Percentiles rank a stretch among this genome's conserved stretches.
Conservation (phyloP, 225 moss, liverwort and hornwort genomes). For the Rhytidiadelphus loreus region DNA sequence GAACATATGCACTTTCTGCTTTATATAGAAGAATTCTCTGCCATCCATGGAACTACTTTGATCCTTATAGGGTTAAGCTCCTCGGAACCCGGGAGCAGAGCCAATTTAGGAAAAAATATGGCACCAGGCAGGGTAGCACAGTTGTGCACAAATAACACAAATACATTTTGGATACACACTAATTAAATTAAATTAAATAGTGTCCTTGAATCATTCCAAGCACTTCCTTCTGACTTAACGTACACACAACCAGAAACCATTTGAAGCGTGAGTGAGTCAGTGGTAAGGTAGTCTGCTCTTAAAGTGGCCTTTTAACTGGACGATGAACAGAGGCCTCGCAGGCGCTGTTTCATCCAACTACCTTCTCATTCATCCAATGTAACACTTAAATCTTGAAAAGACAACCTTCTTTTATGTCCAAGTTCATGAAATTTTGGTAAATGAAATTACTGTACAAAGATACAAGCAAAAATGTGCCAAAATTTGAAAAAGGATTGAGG, state of each 20-base stretch:
- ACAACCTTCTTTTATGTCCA: too few relatives aligned
- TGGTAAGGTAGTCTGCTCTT: not conserved
- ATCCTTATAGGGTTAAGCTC: not conserved
- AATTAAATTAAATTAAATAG: not conserved
- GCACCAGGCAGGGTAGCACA: not conserved
- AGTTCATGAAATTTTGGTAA: too few relatives aligned
- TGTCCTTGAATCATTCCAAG: not conserved
- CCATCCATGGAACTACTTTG: accelerated
- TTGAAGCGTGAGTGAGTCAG: too few relatives aligned
- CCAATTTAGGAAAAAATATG: not conserved
- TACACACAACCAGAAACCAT: not conserved
- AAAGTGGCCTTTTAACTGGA: not conserved
- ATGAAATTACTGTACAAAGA: too few relatives aligned
- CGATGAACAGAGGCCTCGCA: too few relatives aligned
- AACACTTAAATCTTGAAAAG: too few relatives aligned
- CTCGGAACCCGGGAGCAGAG: accelerated
- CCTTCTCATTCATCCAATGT: too few relatives aligned
- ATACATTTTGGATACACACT: not conserved
- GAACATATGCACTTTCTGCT: not conserved
- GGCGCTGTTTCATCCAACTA: too few relatives aligned
- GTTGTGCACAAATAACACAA: not conserved
- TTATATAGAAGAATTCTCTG: not conserved
- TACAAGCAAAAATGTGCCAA: too few relatives aligned
- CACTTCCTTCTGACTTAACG: not conserved
- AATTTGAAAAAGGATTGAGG: too few relatives aligned